phyloP scores from a whole-genome alignment of 2,329 filamentous ascomycete genomes.

The Paradendryphiella salina region DNA sequence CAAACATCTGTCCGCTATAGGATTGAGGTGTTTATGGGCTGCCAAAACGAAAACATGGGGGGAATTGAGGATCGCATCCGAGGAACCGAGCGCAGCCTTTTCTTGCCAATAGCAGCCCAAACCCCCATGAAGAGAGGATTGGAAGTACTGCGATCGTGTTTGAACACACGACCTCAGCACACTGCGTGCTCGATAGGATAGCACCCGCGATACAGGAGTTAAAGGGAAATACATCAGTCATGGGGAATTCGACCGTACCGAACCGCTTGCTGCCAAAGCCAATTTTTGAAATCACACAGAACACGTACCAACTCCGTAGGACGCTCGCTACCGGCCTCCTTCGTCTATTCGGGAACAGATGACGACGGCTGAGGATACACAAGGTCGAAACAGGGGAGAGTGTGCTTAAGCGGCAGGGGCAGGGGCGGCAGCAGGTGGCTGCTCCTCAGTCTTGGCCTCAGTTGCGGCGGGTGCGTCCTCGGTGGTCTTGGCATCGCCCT shows the following conservation, averaged over 20 bases:
- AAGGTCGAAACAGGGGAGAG: constrained; percentile 38
- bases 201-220: constrained; percentile 31
- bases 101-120: constrained; percentile 27
- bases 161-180: constrained; percentile 22
- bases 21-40: constrained; percentile 31
- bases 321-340: constrained; percentile 45
- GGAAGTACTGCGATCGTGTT: constrained; percentile 21
- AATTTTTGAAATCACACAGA: constrained; percentile 46
- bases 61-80: constrained; percentile 41
- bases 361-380: constrained; percentile 39
- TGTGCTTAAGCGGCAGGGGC: constrained; percentile 41
- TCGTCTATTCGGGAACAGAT: constrained; percentile 40
- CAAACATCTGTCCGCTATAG: constrained; percentile 30
- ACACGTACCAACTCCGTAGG: constrained; percentile 47
- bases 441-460: constrained; percentile 40
- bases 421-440: constrained; percentile 39
- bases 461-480: constrained; percentile 52
- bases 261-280: constrained; percentile 48
- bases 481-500: constrained; percentile 59
- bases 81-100: constrained; percentile 36
- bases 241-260: constrained; percentile 46
- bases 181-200: constrained; percentile 31
- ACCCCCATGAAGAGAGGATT: constrained; percentile 33
- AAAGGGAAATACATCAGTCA: constrained; percentile 48
- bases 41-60: constrained; percentile 39